Evolutionary conservation across 2,329 filamentous ascomycete species (phyloP), one percentile per base, ranked within the genome.

Genomic region (Monosporascus sp.): DNA sequence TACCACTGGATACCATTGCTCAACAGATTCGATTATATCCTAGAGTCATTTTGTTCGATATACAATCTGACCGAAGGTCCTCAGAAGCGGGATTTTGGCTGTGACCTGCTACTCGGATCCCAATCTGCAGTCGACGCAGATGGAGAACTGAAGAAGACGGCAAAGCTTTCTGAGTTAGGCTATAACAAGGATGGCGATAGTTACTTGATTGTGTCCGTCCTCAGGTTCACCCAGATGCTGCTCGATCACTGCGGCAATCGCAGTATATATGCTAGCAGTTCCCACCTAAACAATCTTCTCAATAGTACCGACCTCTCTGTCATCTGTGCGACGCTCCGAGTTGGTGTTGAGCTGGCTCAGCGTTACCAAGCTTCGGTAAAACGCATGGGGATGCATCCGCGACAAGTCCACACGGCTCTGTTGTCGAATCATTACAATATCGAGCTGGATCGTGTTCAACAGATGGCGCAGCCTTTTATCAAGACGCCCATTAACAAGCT

Each of bases 1-100:
- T 97, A 97, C 69, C 93, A 99, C 77, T 99, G 95, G 95, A 97
- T 99, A 60, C 86, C 89, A 27, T 81, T 96, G 24, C 75, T 99
- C 55, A 96, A 99, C 70, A 86, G 91, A 53, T 97, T 99, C 71
- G 94, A 99, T 71, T 83, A 82, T 65, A 85, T 97, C 58, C 76
- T 99, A 41, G 90, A 96, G 62, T 77, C 83, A 39, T 91, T 96
- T 68, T 90, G 86, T 70, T 79, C 82, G 52, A 85, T 84, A 59
- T 99, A 99, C 73, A 84, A 84, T 56, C 77, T 99, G 52, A 83
- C 84, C 56, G 81, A 87, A 54, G 90, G 90, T 1, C 90, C 91
- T 2, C 95, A 99, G 71, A 82, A 78, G 47, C 81, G 84, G 60
- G 83, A 89, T 27, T 96, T 97, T 63, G 79, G 78, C 56, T 81